phyloP scores from a whole-genome alignment of 371 early-diverging fungal genomes.

The Nematocida sp. region DNA sequence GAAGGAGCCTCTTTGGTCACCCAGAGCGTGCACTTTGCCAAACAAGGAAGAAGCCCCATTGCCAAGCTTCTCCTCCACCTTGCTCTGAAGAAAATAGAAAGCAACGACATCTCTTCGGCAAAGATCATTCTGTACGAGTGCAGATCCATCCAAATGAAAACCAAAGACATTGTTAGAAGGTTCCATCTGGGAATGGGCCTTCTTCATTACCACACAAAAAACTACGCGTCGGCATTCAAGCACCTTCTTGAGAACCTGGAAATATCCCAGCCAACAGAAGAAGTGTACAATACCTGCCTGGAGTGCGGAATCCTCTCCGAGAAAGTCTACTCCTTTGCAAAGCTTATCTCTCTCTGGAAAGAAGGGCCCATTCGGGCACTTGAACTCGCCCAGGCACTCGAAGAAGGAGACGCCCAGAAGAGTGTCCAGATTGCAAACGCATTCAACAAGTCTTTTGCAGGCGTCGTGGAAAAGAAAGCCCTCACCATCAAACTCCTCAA shows the following conservation, averaged over 20 bases:
- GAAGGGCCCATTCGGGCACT: neutral
- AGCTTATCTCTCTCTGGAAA: conserved; percentile 13
- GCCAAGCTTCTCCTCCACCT: conserved; percentile 14
- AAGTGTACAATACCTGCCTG: conserved; percentile 6
- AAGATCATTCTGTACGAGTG: conserved; percentile 46
- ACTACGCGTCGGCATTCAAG: conserved; percentile 22
- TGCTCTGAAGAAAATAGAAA: neutral
- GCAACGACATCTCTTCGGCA: conserved; percentile 1
- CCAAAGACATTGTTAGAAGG: conserved; percentile 9
- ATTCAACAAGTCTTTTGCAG: neutral
- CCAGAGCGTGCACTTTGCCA: neutral
- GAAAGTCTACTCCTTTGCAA: conserved; percentile 23
- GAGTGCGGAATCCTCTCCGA: conserved; percentile 16
- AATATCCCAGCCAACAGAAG: neutral
- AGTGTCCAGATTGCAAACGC: neutral
- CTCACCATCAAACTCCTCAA: conserved; percentile 22
- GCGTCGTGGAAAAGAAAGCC: conserved; percentile 16
- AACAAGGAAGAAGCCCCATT: neutral
- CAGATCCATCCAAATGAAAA: conserved; percentile 24
- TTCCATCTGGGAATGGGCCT: conserved; percentile 32
- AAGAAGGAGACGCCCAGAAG: neutral
- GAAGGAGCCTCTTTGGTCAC: neutral
- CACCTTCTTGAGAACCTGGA: conserved; percentile 32
- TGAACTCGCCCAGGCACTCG: conserved; percentile 10
- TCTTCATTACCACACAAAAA: conserved; percentile 19